A percentile compares a stretch with the other conserved stretches of the same genome.
Conservation (phyloP, 73 alveolate genomes). For the Paramecium bursaria region DNA sequence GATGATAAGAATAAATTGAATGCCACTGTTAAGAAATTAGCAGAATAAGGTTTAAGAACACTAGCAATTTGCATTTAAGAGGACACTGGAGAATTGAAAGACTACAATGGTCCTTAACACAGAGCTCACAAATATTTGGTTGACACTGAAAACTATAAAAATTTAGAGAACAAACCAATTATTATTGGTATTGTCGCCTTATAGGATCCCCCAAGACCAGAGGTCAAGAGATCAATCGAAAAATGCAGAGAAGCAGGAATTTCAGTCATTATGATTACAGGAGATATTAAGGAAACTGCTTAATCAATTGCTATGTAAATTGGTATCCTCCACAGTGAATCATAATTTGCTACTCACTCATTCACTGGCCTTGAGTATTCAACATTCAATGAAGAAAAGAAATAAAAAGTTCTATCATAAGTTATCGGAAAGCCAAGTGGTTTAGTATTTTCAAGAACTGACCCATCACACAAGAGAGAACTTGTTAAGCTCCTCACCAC, state of each 20-base stretch:
- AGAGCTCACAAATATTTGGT: conserved; percentile 67
- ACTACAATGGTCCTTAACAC: conserved; percentile 78
- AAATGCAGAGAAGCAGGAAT: conserved; percentile 97
- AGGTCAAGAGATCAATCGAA: conserved; percentile 88
- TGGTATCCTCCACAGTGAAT: conserved; percentile 76
- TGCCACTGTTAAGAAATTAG: conserved; percentile 24
- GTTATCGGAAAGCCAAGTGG: conserved; percentile 68
- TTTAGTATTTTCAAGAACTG: conserved; percentile 91
- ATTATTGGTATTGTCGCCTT: conserved; percentile 93
- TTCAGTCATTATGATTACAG: conserved; percentile 97
- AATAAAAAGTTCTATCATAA: conserved; percentile 47
- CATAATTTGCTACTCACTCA: conserved; percentile 68
- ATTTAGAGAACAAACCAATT: conserved; percentile 75
- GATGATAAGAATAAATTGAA: conserved; percentile 7
- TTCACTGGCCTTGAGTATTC: conserved; percentile 86
- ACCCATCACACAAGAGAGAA: conserved; percentile 93
- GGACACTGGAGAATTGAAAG: conserved; percentile 66
- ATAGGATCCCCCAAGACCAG: conserved; percentile 97
- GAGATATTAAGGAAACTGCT: conserved; percentile 96
- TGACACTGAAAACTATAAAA: conserved; percentile 74
- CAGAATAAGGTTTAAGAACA: conserved; percentile 73
- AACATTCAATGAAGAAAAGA: conserved; percentile 71
- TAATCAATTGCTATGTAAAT: conserved; percentile 95
- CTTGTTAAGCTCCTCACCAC: conserved; percentile 79
- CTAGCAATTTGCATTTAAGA: conserved; percentile 73